Base-by-base conservation (phyloP, 306 rosid genomes). In the Cicer yamashitae region DNA sequence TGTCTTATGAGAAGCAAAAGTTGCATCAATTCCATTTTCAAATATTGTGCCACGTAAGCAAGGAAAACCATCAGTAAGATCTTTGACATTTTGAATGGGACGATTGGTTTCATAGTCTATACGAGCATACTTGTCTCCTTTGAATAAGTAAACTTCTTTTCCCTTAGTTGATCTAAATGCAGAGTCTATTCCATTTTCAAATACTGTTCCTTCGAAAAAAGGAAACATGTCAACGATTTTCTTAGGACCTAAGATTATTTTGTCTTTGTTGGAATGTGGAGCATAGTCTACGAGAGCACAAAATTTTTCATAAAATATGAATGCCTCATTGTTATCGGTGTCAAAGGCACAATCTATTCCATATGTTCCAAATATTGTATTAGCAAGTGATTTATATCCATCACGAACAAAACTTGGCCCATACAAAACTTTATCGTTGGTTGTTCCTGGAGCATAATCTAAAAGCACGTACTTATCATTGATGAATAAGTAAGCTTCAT, bases 201-300 rank as follows among this genome's bases (percentile, higher is more conserved):
- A 44, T 6, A 58, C 10, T 0, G 44, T 72, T 20, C 5, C 6
- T 3, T 43, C 7, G 14, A 72, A 37, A 18, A 7, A 57, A 13
- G 77, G 45, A 44, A 72, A 72, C 53, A 63, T 50, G 20, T 61
- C n/a, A 38, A 38, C 1, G 41, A 75, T 75, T 17, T 51, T 5
- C 10, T 0, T 75, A 15, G 79, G 77, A 13, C 69, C 68, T 4
- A 8, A 13, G 15, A 57, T 22, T 40, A 71, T 53, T 17, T 14
- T 54, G 52, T 51, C 65, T 39, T 54, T 5, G 54, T 10, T 18
- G 13, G 77, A 15, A 41, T 63, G 20, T 2, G 77, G 43, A 41
- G 77, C 67, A 57, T 40, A 72, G n/a, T 72, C 67, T 40, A 72
- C 41, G 1, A 0, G 2, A 25, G 56, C 77, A 43, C 77, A 72